These are phyloP conservation scores for Lathyrus tuberosus DNA, from an alignment of 306 rosid genomes.

Conservation along the genomic window DNA sequence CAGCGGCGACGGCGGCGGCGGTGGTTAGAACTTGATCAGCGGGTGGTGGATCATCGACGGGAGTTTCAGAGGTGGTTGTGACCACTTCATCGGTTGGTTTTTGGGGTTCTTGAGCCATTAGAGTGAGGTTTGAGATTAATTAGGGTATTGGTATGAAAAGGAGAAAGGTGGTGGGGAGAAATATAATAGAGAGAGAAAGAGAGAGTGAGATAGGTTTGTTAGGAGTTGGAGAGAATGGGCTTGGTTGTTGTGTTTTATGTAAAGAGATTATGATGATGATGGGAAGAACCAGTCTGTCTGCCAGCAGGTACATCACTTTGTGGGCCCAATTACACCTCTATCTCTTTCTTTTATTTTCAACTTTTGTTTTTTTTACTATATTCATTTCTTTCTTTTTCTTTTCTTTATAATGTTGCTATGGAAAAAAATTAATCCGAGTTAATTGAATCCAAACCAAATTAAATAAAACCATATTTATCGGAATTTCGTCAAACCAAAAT, in stretches of 20 bases:
- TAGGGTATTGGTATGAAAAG: not conserved
- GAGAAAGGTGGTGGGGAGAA: constrained; percentile 7
- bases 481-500: no score
- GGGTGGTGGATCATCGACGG: not conserved
- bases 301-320: constrained; percentile 57
- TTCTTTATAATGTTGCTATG: not conserved
- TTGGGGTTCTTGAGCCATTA: constrained; percentile 74
- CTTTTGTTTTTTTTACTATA: not conserved
- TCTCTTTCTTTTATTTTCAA: not conserved
- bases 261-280: constrained; percentile 16
- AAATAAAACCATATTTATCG: no score
- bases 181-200: not conserved
- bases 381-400: not conserved
- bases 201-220: not conserved
- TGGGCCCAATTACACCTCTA: constrained; percentile 34
- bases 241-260: constrained; percentile 15
- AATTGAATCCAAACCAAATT: no score
- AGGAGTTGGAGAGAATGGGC: not conserved
- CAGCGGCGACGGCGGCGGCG: not conserved
- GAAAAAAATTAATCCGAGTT: no score
- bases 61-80: not conserved
- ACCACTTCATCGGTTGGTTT: constrained; percentile 52
- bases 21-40: not conserved
- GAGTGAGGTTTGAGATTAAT: not conserved
- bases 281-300: constrained; percentile 60